Conservation (phyloP, 2,329 filamentous ascomycete species). For the Cladosporium phlei region DNA sequence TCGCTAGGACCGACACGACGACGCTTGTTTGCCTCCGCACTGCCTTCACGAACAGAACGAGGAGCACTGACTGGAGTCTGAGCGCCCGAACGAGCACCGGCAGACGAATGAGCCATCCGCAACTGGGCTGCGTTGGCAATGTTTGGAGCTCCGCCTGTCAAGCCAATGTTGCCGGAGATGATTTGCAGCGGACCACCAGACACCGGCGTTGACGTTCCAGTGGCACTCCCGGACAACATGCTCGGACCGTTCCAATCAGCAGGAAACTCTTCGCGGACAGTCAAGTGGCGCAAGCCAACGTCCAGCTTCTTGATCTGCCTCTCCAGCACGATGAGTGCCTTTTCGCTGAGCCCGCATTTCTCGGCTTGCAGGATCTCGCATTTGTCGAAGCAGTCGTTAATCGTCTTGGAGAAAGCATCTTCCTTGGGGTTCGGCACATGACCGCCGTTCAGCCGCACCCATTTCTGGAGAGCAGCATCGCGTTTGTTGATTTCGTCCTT, state of each 20-base stretch:
- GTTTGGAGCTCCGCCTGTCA: constrained; percentile 45
- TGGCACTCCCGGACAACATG: constrained; percentile 44
- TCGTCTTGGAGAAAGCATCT: constrained; percentile 59
- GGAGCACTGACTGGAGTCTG: constrained; percentile 22
- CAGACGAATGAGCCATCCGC: constrained; percentile 36
- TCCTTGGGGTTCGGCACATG: constrained; percentile 72
- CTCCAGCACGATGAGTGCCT: constrained; percentile 58
- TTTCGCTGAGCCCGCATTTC: constrained; percentile 66
- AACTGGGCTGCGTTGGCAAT: constrained; percentile 49
- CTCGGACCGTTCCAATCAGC: constrained; percentile 57
- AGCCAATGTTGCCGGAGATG: constrained; percentile 51
- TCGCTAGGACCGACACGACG: constrained; percentile 54
- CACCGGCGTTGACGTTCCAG: constrained; percentile 26
- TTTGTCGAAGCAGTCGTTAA: constrained; percentile 63
- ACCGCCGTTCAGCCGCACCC: constrained; percentile 71
- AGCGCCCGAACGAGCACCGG: constrained; percentile 18
- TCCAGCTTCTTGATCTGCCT: constrained; percentile 61
- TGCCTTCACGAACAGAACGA: constrained; percentile 33
- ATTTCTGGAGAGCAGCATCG: constrained; percentile 73
- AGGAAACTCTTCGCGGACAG: constrained; percentile 55
- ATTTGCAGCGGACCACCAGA: constrained; percentile 50
- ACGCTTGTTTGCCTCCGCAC: constrained; percentile 50
- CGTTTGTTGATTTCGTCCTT: constrained; percentile 65
- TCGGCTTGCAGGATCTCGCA: constrained; percentile 69
- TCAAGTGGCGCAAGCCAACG: constrained; percentile 56